Base-by-base conservation (phyloP, 106 monocot genomes). In the Phalaenopsis equestris region DNA sequence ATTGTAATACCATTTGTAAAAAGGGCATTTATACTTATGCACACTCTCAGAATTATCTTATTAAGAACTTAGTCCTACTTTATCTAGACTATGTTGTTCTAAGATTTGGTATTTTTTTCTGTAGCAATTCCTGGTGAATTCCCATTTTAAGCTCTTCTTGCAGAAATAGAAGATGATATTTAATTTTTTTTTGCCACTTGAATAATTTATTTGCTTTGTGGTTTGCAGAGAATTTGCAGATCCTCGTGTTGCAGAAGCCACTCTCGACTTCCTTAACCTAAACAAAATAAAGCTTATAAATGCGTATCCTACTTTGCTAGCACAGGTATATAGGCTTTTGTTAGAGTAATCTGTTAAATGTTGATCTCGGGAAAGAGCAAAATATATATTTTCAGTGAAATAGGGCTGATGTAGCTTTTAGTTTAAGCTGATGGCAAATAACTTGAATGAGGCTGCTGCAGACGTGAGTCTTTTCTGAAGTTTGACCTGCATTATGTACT, bases 211-310 rank as follows among this genome's bases (percentile, higher is more conserved):
- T 61, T 82, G 3, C 30, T 76, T 83, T 57, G 21, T 68, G 73
- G 48, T 77, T 83, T 84, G 61, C 88, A 96, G 96, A 79, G 97
- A 97, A 83, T 97, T 97, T 84, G 92, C 97, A 39, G 97, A 97
- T 55, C 90, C 89, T 83, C 42, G 84, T 79, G 90, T 94, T 73
- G 97, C 94, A 47, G 87, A 94, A 83, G 86, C 87, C 19, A 90
- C 91, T 38, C 86, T 97, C 67, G 83, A 90, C 81, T 97, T 97
- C 80, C 84, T 97, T 48, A 94, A 87, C 57, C 47, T 75, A 67
- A 97, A 97, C 75, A 92, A 88, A 77, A 77, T 19, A 37, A 97
- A 97, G 84, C 77, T 97, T 21, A 73, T 85, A 5, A 85, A 30
- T 78, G 87, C 90, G 67, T 90, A 90, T 89, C 97, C 97, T 6